phyloP scores from a whole-genome alignment of 2,329 filamentous ascomycete genomes.

The Dactylellina sp. region DNA sequence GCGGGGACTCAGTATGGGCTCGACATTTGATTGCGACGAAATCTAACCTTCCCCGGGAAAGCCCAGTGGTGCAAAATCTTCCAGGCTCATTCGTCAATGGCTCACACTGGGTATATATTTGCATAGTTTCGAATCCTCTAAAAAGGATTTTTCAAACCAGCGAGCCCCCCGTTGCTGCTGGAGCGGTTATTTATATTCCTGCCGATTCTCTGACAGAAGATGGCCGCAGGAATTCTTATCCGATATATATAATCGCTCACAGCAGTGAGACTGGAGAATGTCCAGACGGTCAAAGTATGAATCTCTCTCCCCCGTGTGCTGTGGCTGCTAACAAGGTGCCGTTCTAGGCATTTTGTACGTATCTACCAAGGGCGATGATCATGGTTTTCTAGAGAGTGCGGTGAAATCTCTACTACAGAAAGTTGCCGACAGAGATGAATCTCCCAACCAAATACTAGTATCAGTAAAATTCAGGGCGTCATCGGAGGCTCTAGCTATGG shows the following conservation, averaged over 20 bases:
- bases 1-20: conserved; percentile 71
- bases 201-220: conserved; percentile 57
- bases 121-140: conserved; percentile 63
- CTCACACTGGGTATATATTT: conserved; percentile 67
- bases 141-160: conserved; percentile 15
- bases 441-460: conserved; percentile 21
- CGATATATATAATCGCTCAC: conserved; percentile 76
- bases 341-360: conserved; percentile 43
- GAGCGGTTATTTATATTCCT: conserved; percentile 58
- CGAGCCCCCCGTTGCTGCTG: conserved; percentile 37
- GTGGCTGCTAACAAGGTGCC: neutral
- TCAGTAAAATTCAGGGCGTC: conserved; percentile 17
- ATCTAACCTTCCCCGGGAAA: conserved; percentile 77
- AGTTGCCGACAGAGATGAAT: conserved; percentile 16
- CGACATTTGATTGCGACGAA: conserved; percentile 72
- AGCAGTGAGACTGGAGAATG: conserved; percentile 95
- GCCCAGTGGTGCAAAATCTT: conserved; percentile 70
- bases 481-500: neutral
- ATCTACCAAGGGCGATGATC: conserved; percentile 25
- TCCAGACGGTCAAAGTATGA: conserved; percentile 89
- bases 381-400: conserved; percentile 15
- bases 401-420: conserved; percentile 32
- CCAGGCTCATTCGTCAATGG: conserved; percentile 64
- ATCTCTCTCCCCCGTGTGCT: conserved; percentile 8
- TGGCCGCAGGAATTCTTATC: conserved; percentile 62